phyloP scores from a whole-genome alignment of 2,329 filamentous ascomycete genomes.

The Bipolaris victoriae region DNA sequence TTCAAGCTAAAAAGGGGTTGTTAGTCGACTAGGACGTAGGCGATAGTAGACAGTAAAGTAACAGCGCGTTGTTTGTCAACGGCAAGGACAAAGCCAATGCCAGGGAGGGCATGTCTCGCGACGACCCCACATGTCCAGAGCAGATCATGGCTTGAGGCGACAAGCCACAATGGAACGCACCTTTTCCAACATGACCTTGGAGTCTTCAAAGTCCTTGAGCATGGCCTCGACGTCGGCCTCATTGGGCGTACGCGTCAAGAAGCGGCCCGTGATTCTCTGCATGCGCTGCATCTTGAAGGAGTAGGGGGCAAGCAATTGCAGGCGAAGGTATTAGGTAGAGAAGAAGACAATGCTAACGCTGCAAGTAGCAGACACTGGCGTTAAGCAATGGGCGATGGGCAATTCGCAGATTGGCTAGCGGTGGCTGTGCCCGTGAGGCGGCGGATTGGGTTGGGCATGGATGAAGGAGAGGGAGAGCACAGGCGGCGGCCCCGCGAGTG shows the following conservation, averaged over 20 bases:
- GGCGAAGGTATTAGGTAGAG: slow-evolving; percentile 10
- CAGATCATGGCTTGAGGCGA: slow-evolving; percentile 1
- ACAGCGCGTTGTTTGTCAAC: not conserved
- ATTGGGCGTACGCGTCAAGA: slow-evolving; percentile 74
- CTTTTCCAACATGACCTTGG: slow-evolving; percentile 74
- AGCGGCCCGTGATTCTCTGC: slow-evolving; percentile 75
- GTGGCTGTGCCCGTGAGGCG: slow-evolving; percentile 29
- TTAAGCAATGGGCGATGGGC: not conserved
- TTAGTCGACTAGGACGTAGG: not conserved
- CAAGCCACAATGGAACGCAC: slow-evolving; percentile 54
- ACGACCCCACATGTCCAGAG: slow-evolving; percentile 29
- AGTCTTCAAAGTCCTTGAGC: slow-evolving; percentile 80
- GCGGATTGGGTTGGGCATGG: slow-evolving; percentile 22
- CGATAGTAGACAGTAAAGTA: no score
- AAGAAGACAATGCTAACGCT: not conserved
- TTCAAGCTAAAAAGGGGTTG: slow-evolving; percentile 64
- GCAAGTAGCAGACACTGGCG: not conserved
- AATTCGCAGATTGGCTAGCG: slow-evolving; percentile 19
- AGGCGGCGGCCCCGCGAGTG: slow-evolving; percentile 14
- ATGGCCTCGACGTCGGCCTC: slow-evolving; percentile 77
- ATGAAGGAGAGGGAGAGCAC: slow-evolving; percentile 21
- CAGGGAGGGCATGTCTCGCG: slow-evolving; percentile 3
- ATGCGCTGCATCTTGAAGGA: slow-evolving; percentile 68
- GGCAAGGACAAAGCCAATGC: not conserved
- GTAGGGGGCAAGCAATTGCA: slow-evolving; percentile 27